Percentiles rank a stretch among this genome's conserved stretches.
Conservation (phyloP, 1,284 basidiomycete species). For the Agroathelia rolfsii region DNA sequence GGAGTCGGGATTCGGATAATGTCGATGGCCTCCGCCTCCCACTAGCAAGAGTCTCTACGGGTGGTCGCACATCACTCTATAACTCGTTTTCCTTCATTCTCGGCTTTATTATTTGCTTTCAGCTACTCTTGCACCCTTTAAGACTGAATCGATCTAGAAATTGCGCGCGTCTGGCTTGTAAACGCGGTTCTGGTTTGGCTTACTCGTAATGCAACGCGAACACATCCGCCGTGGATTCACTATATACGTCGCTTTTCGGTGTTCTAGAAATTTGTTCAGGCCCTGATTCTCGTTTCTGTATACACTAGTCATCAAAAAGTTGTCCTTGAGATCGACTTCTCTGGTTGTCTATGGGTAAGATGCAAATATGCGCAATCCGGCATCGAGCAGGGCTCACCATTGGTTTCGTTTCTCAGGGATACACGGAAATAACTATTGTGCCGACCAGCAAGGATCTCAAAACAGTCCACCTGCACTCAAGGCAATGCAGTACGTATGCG, state of each 20-base stretch:
- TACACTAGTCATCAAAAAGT: conserved; percentile 90
- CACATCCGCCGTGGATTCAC: conserved; percentile 69
- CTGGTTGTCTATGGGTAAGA: conserved; percentile 67
- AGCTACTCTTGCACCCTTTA: too few relatives aligned
- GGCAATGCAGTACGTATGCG: conserved; percentile 77
- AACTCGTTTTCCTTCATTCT: too few relatives aligned
- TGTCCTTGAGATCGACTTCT: conserved; percentile 82
- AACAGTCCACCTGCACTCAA: conserved; percentile 78
- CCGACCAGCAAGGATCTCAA: conserved; percentile 69
- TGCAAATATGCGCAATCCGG: conserved; percentile 10
- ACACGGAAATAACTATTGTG: conserved; percentile 83
- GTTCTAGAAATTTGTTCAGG: conserved; percentile 9
- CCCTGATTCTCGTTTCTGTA: conserved; percentile 43
- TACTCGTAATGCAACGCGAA: conserved; percentile 75
- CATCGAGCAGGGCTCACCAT: conserved; percentile 13
- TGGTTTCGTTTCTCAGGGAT: conserved; percentile 47
- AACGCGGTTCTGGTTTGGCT: too few relatives aligned
- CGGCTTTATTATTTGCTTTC: too few relatives aligned
- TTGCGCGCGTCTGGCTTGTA: too few relatives aligned
- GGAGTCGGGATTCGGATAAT: too few relatives aligned
- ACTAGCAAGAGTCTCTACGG: too few relatives aligned
- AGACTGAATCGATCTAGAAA: too few relatives aligned
- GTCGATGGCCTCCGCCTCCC: too few relatives aligned
- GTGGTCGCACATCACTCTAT: too few relatives aligned
- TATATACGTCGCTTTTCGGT: conserved; percentile 58